Evolutionary conservation across 148 eudicot species (phyloP).

Genomic region (Vaccinium corymbosum): DNA sequence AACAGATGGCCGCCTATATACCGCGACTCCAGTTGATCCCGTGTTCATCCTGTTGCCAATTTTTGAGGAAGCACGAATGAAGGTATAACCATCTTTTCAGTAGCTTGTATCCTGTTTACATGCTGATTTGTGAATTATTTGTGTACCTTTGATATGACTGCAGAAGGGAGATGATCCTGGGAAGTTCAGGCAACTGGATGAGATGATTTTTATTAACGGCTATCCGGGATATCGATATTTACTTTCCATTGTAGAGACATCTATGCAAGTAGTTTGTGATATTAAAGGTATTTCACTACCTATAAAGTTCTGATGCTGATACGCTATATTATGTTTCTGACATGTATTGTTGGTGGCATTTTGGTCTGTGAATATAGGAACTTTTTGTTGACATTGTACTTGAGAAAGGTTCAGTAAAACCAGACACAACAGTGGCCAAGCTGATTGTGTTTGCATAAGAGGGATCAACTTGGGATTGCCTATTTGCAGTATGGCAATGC

Average conservation of each 20-base stretch:
- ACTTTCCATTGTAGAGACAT: slow-evolving; percentile 55
- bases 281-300: slow-evolving; percentile 50
- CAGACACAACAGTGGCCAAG: not conserved
- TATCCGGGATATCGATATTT: slow-evolving; percentile 79
- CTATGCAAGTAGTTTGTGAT: slow-evolving; percentile 85
- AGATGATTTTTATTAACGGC: slow-evolving; percentile 64
- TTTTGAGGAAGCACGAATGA: slow-evolving; percentile 92
- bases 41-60: slow-evolving; percentile 84
- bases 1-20: slow-evolving; percentile 81
- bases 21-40: slow-evolving; percentile 92
- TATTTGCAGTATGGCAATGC: not conserved
- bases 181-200: slow-evolving; percentile 93
- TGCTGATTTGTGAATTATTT: not conserved
- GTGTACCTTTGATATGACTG: slow-evolving; percentile 20
- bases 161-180: slow-evolving; percentile 89
- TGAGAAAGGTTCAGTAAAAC: not conserved
- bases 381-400: not conserved
- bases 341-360: not conserved
- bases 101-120: not conserved
- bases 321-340: slow-evolving; percentile 2
- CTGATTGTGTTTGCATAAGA: not conserved
- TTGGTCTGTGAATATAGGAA: not conserved
- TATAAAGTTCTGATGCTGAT: not conserved
- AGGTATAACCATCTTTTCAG: slow-evolving; percentile 40
- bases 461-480: not conserved